Conservation (phyloP, 2,329 filamentous ascomycete genomes). For the Colletotrichum costaricense region DNA sequence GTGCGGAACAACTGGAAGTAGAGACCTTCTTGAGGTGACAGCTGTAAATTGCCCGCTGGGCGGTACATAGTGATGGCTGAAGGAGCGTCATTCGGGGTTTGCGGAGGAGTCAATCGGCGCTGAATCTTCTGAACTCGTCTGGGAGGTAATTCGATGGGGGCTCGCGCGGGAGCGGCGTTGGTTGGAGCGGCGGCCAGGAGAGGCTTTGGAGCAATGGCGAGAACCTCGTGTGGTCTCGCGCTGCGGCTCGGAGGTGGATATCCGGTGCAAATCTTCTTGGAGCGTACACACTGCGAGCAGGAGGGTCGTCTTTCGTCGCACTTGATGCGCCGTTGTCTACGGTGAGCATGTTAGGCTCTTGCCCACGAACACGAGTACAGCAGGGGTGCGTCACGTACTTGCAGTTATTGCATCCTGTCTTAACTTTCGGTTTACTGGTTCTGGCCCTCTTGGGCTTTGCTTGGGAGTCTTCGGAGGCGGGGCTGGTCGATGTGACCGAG, state of each 20-base stretch:
- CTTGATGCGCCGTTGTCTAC: constrained; percentile 71
- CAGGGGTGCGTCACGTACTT: constrained; percentile 62
- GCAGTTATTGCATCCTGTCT: constrained; percentile 75
- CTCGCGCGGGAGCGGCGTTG: constrained; percentile 34
- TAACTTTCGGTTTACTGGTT: constrained; percentile 71
- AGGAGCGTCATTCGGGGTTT: constrained; percentile 42
- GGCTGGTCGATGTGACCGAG: constrained; percentile 20
- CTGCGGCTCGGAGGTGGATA: constrained; percentile 69
- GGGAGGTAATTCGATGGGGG: constrained; percentile 35
- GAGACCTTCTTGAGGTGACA: constrained; percentile 63
- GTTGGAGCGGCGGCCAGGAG: constrained; percentile 38
- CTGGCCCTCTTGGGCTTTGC: constrained; percentile 57
- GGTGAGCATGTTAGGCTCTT: constrained; percentile 38
- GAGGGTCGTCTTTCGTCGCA: constrained; percentile 73
- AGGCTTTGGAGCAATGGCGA: constrained; percentile 63
- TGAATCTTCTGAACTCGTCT: constrained; percentile 31
- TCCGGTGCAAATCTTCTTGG: constrained; percentile 68
- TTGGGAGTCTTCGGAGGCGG: constrained; percentile 33
- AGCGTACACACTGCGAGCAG: constrained; percentile 69
- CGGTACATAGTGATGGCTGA: constrained; percentile 50
- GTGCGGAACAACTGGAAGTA: constrained; percentile 73
- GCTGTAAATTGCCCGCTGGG: constrained; percentile 57
- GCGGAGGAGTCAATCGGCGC: constrained; percentile 43
- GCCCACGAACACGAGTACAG: constrained; percentile 9
- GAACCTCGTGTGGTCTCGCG: constrained; percentile 57